Evolutionary conservation across 495 filamentous ascomycete genomes (phyloP).

Genomic region (Penicillium pancosmium): DNA sequence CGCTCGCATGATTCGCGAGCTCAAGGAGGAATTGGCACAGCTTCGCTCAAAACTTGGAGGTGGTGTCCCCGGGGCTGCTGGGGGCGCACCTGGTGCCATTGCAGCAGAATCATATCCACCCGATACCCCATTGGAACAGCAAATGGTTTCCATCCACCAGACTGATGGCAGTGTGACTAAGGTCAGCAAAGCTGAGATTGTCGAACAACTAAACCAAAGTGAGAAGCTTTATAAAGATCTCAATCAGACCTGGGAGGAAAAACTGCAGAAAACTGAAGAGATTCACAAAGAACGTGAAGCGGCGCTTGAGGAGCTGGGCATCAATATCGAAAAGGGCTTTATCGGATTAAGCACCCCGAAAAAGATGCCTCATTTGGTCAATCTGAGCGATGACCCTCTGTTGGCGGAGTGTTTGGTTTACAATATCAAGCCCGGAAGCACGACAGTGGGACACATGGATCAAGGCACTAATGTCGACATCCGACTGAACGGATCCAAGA

Average conservation of each 20-base stretch:
- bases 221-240: constrained; percentile 96
- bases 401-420: constrained; percentile 97
- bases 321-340: constrained; percentile 98
- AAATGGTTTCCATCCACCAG: constrained; percentile 92
- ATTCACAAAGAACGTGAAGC: constrained; percentile 98
- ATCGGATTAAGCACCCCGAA: constrained; percentile 94
- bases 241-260: constrained; percentile 99
- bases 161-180: constrained; percentile 87
- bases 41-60: constrained; percentile 85
- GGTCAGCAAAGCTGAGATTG: constrained; percentile 98
- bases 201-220: constrained; percentile 90
- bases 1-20: constrained; percentile 95
- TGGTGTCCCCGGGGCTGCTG: constrained; percentile 53
- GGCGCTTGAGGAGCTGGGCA: constrained; percentile 93
- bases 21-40: constrained; percentile 92
- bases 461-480: constrained; percentile 83
- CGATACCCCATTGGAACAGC: constrained; percentile 88
- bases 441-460: constrained; percentile 89
- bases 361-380: constrained; percentile 99
- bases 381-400: constrained; percentile 93
- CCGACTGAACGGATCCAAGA: constrained; percentile 89
- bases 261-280: constrained; percentile 88
- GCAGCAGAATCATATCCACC: constrained; percentile 84
- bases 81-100: constrained; percentile 40
- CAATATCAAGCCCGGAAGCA: constrained; percentile 94